These are phyloP conservation scores for Amylocarpus encephaloides DNA, from an alignment of 2,329 filamentous ascomycete species.

Conservation along the genomic window DNA sequence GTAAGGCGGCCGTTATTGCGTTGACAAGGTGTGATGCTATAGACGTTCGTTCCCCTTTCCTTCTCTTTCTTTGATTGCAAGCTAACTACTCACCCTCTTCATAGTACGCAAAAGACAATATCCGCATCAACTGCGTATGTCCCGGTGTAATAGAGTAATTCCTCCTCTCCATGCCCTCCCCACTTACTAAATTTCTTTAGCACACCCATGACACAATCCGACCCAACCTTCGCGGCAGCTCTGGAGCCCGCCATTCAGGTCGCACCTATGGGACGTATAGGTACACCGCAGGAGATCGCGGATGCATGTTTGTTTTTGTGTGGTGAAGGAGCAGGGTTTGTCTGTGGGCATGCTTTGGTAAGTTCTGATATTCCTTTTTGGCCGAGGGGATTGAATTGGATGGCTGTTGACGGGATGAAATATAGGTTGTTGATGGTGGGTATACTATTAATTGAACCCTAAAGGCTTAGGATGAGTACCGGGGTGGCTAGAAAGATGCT, in stretches of 20 bases:
- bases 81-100: too few species aligned
- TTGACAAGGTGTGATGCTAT: constrained; percentile 44
- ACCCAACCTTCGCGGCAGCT: constrained; percentile 25
- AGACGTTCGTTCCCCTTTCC: constrained; percentile 31
- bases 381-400: too few species aligned
- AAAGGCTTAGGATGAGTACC: too few species aligned
- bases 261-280: constrained; percentile 35
- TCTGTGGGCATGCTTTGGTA: constrained; percentile 39
- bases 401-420: neutral
- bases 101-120: constrained; percentile 39
- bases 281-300: constrained; percentile 41
- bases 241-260: constrained; percentile 31
- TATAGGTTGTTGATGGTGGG: constrained; percentile 36
- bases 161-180: neutral
- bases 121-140: constrained; percentile 42
- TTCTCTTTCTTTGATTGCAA: neutral
- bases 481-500: too few species aligned
- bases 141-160: constrained; percentile 39
- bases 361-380: neutral
- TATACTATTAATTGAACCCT: constrained; percentile 36
- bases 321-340: constrained; percentile 40
- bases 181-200: constrained; percentile 10
- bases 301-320: constrained; percentile 41
- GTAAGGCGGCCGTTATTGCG: constrained; percentile 40
- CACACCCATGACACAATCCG: constrained; percentile 38